These are phyloP conservation scores for Paramecium octaurelia DNA, from an alignment of 73 alveolate genomes.

Conservation along the genomic window DNA sequence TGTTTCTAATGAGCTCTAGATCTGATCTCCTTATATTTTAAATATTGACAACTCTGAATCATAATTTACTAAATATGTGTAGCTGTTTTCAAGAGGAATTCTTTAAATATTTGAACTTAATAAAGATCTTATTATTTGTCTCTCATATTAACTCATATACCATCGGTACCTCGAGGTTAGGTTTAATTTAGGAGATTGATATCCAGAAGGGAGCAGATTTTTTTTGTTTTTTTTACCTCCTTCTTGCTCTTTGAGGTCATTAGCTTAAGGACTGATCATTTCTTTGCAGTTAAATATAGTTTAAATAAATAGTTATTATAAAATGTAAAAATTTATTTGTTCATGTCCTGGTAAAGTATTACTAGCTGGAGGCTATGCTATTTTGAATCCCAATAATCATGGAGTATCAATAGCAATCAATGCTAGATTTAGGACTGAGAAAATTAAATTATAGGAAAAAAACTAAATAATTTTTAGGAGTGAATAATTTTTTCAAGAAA, in stretches of 20 bases:
- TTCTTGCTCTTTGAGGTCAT: background rate
- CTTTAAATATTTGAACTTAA: background rate
- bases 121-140: background rate
- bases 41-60: background rate
- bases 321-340: background rate
- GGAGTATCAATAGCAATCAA: background rate
- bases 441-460: background rate
- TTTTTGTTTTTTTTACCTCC: background rate
- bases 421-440: background rate
- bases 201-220: background rate
- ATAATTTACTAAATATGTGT: background rate
- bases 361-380: background rate
- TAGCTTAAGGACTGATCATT: background rate
- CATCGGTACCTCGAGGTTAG: background rate
- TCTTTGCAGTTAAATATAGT: background rate
- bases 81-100: background rate
- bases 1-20: background rate
- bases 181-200: background rate
- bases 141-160: background rate
- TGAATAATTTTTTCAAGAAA: background rate
- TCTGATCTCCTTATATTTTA: background rate
- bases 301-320: background rate
- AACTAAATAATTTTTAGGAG: background rate
- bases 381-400: background rate
- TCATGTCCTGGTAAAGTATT: constrained; percentile 22